Evolutionary conservation across 208 protist species (phyloP).

Genomic region (Crithidia thermophila): DNA sequence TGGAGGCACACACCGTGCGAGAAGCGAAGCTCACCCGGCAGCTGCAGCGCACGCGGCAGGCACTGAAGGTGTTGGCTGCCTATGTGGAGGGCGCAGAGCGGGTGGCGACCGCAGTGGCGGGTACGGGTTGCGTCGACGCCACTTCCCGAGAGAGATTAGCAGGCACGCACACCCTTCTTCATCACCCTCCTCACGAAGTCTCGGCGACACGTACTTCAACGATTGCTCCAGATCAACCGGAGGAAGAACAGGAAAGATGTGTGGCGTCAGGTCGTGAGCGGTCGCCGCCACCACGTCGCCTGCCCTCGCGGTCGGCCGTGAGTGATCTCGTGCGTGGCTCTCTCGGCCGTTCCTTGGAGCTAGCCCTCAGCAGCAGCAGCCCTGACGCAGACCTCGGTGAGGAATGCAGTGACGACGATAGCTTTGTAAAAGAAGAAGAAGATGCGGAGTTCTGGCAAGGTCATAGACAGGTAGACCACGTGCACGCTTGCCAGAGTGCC

Average conservation of each 20-base stretch:
- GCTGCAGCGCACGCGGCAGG: constrained; percentile 10
- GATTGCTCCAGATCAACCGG: too few species aligned
- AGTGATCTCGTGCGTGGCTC: constrained; percentile 23
- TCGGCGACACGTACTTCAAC: too few species aligned
- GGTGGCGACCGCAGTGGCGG: background rate
- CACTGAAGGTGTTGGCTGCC: constrained; percentile 10
- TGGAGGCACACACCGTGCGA: constrained; percentile 1
- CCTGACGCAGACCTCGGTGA: background rate
- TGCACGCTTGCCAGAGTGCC: too few species aligned
- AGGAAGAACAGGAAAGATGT: too few species aligned
- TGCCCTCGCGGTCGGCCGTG: constrained; percentile 7
- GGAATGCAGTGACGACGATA: background rate
- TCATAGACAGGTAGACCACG: too few species aligned
- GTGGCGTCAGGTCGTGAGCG: too few species aligned
- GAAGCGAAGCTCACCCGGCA: constrained; percentile 9
- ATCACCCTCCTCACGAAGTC: too few species aligned
- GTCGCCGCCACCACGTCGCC: background rate
- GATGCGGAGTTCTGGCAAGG: too few species aligned
- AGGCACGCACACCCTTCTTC: too few species aligned
- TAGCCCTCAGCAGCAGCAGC: constrained; percentile 5
- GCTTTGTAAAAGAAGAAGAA: too few species aligned
- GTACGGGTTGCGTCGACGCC: background rate
- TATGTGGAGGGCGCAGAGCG: constrained; percentile 8
- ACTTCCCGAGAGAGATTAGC: too few species aligned
- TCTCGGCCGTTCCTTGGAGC: constrained; percentile 12